These are phyloP conservation scores for Capronia americana DNA, from an alignment of 2,329 filamentous ascomycete genomes.

Conservation along the genomic window DNA sequence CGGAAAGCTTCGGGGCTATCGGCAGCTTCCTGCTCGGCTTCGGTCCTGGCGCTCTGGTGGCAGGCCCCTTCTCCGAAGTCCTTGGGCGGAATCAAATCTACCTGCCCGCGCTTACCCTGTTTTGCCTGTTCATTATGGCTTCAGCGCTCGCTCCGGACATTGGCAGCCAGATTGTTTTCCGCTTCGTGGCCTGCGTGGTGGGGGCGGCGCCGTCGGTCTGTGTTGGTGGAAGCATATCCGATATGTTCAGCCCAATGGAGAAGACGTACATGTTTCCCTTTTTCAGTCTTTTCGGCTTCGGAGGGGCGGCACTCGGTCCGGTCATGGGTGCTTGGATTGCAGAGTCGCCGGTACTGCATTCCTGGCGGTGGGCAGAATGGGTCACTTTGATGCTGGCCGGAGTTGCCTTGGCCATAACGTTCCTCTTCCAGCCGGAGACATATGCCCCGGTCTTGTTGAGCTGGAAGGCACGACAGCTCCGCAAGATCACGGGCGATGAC, in stretches of 20 bases:
- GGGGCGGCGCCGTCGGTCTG: conserved; percentile 55
- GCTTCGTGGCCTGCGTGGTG: conserved; percentile 59
- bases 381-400: conserved; percentile 49
- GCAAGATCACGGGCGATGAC: conserved; percentile 51
- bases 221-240: conserved; percentile 55
- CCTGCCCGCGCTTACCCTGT: conserved; percentile 55
- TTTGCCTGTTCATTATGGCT: conserved; percentile 58
- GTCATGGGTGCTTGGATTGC: conserved; percentile 54
- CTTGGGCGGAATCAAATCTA: conserved; percentile 58
- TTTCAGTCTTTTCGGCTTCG: conserved; percentile 54
- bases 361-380: conserved; percentile 59
- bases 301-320: conserved; percentile 45
- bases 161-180: conserved; percentile 55
- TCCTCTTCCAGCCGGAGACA: conserved; percentile 59
- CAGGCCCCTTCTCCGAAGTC: conserved; percentile 58
- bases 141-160: conserved; percentile 57
- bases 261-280: conserved; percentile 58
- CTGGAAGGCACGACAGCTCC: conserved; percentile 54
- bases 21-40: conserved; percentile 52
- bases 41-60: conserved; percentile 58
- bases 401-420: conserved; percentile 42
- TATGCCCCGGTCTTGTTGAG: conserved; percentile 55
- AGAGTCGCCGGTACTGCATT: conserved; percentile 45
- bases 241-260: conserved; percentile 57
- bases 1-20: conserved; percentile 52